Evolutionary conservation across 1,284 basidiomycete species (phyloP).

Genomic region (Trichosporon sp.): DNA sequence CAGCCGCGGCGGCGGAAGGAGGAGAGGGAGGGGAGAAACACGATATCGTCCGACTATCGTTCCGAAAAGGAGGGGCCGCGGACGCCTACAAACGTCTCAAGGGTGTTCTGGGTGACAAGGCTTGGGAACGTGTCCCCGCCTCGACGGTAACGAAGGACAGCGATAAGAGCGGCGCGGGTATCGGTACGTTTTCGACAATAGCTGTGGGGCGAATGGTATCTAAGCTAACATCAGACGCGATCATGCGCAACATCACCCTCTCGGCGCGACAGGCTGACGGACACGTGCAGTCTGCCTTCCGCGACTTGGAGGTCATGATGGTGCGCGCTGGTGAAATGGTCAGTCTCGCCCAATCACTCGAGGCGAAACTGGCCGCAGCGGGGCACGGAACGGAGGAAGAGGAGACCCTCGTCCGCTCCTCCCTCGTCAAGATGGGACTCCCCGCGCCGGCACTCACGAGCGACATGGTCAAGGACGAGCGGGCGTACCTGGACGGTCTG

Average conservation of each 20-base stretch:
- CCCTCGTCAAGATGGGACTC: constrained; percentile 84
- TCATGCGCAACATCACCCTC: constrained; percentile 71
- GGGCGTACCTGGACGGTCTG: constrained; percentile 76
- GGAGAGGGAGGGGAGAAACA: constrained; percentile 56
- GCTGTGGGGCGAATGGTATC: too few relatives aligned
- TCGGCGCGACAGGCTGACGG: constrained; percentile 68
- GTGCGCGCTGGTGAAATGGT: constrained; percentile 92
- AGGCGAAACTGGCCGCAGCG: constrained; percentile 65
- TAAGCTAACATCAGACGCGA: constrained; percentile 65
- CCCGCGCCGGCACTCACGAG: constrained; percentile 72
- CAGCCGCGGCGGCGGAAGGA: background rate
- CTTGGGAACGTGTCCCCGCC: constrained; percentile 64
- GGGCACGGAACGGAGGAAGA: constrained; percentile 66
- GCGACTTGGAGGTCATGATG: constrained; percentile 89
- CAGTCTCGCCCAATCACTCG: constrained; percentile 81
- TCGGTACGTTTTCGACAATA: constrained; percentile 36
- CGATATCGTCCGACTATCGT: constrained; percentile 69
- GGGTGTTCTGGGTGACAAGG: constrained; percentile 71
- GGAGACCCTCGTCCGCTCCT: constrained; percentile 81
- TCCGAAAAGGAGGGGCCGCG: constrained; percentile 87
- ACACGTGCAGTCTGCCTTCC: constrained; percentile 75
- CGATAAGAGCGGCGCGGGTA: constrained; percentile 35
- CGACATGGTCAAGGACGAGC: constrained; percentile 86
- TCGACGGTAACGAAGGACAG: background rate
- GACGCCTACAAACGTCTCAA: constrained; percentile 79